phyloP scores from a whole-genome alignment of 2,329 filamentous ascomycete species.

The Scolecobasidium constrictum region DNA sequence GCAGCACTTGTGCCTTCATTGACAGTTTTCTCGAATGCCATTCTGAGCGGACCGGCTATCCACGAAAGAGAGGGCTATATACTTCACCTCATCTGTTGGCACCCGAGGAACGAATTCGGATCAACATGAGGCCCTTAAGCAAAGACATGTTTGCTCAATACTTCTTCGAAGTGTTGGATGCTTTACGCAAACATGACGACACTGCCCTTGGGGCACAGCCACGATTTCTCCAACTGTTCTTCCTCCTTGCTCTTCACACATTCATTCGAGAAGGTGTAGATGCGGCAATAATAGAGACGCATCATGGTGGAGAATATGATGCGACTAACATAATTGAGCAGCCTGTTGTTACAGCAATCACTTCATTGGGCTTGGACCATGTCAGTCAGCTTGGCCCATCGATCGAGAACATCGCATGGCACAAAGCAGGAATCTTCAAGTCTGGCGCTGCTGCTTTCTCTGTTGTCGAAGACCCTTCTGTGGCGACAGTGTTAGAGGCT shows the following conservation, averaged over 20 bases:
- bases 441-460: conserved; percentile 51
- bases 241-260: conserved; percentile 62
- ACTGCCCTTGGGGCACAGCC: conserved; percentile 50
- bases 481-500: conserved; percentile 43
- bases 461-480: conserved; percentile 42
- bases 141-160: conserved; percentile 60
- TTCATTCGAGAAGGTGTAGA: conserved; percentile 68
- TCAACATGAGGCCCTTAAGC: conserved; percentile 60
- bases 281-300: conserved; percentile 78
- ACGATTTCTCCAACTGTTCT: conserved; percentile 69
- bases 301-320: conserved; percentile 89
- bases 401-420: conserved; percentile 76
- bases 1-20: conserved; percentile 80
- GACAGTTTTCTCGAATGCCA: conserved; percentile 60
- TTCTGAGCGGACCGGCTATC: conserved; percentile 45
- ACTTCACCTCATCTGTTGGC: conserved; percentile 78
- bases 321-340: conserved; percentile 73
- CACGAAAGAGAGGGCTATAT: conserved; percentile 59
- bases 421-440: conserved; percentile 85
- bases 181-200: conserved; percentile 20
- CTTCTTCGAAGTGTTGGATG: conserved; percentile 79
- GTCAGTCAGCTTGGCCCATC: conserved; percentile 68
- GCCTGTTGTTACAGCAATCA: conserved; percentile 62
- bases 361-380: conserved; percentile 78
- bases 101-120: conserved; percentile 73